Evolutionary conservation across 345 rosid genomes (phyloP).

Genomic region (Streptanthus diversifolius): DNA sequence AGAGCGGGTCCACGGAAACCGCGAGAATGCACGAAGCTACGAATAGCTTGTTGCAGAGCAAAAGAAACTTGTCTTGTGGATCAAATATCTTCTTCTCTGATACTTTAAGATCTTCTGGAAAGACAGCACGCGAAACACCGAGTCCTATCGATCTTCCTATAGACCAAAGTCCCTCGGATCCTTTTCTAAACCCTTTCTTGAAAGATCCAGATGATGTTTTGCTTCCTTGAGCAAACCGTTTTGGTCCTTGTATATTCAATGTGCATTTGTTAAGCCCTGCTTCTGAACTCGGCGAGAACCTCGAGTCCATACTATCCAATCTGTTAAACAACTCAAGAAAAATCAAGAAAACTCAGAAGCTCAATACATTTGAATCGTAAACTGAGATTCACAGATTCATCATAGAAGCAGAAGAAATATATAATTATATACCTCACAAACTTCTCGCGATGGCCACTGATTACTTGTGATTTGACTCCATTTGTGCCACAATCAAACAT

Average conservation of each 20-base stretch:
- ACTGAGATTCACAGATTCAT: not conserved
- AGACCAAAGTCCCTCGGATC: constrained; percentile 94
- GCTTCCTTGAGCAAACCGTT: constrained; percentile 46
- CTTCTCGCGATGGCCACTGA: constrained; percentile 76
- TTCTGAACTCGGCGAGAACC: constrained; percentile 64
- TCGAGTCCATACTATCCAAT: constrained; percentile 92
- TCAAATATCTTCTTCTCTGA: constrained; percentile 89
- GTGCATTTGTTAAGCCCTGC: constrained; percentile 63
- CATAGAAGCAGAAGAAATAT: not conserved
- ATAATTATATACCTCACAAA: constrained; percentile 61
- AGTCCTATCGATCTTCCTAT: constrained; percentile 87
- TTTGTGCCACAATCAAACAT: constrained; percentile 65
- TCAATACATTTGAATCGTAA: not conserved
- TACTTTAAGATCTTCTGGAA: constrained; percentile 91
- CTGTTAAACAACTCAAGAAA: constrained; percentile 33
- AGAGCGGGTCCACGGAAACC: constrained; percentile 84
- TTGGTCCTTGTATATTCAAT: constrained; percentile 63
- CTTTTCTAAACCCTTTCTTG: constrained; percentile 74
- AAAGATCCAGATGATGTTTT: constrained; percentile 71
- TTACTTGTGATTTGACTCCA: constrained; percentile 55
- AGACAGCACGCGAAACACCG: constrained; percentile 90
- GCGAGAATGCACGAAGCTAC: constrained; percentile 78
- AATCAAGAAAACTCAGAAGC: not conserved
- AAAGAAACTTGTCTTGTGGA: constrained; percentile 91
- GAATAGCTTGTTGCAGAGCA: constrained; percentile 73